Evolutionary conservation across 768 basidiomycete species (phyloP).

Genomic region (Agrocybe chaxingu): DNA sequence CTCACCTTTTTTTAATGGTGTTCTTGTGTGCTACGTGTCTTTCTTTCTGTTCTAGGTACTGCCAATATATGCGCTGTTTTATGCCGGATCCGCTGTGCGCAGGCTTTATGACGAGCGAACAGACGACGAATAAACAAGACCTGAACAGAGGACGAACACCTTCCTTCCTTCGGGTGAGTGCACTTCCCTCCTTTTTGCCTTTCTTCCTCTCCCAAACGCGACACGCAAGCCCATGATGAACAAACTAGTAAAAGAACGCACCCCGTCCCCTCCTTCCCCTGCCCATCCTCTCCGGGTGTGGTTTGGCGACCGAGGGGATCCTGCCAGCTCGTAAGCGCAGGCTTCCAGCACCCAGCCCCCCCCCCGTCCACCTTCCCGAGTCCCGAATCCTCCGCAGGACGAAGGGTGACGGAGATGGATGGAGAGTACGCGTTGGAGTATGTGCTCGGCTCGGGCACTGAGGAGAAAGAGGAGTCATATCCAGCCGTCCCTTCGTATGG

Average conservation of each 20-base stretch:
- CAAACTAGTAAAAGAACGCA: constrained; percentile 89
- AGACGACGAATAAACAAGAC: no score
- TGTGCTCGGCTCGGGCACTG: constrained; percentile 15
- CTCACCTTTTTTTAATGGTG: neutral
- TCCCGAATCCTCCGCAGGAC: constrained; percentile 14
- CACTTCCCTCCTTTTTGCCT: constrained; percentile 20
- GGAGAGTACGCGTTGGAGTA: constrained; percentile 22
- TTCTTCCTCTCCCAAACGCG: constrained; percentile 14
- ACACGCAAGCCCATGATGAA: constrained; percentile 57
- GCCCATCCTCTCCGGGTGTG: constrained; percentile 6
- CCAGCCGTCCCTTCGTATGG: constrained; percentile 22
- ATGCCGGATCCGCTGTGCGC: no score
- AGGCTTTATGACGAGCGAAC: neutral
- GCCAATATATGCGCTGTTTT: constrained; percentile 3
- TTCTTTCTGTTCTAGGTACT: constrained; percentile 15
- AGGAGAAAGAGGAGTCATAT: constrained; percentile 20
- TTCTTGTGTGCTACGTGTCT: neutral
- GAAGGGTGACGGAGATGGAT: constrained; percentile 26
- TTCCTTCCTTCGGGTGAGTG: no score
- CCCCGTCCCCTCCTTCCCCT: constrained; percentile 42
- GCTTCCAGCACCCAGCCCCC: constrained; percentile 6
- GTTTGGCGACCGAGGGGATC: constrained; percentile 9
- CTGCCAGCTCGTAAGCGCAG: constrained; percentile 16
- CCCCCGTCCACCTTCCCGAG: neutral
- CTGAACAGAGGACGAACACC: no score